These are phyloP conservation scores for Diutina catenulata DNA, from an alignment of 1,139 yeast species.

Conservation along the genomic window DNA sequence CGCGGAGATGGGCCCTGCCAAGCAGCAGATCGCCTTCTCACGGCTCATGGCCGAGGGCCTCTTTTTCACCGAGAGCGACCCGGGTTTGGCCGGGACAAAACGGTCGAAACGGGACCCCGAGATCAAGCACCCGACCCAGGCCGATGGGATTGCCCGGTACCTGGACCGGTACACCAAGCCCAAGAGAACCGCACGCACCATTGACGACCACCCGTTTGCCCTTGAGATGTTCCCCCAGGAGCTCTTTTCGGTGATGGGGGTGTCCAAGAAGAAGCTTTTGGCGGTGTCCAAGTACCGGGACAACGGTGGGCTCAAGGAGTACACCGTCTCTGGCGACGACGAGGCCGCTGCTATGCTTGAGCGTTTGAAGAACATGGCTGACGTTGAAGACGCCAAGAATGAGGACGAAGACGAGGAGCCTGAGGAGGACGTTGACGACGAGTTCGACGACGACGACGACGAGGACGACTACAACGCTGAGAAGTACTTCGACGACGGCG, in stretches of 20 bases:
- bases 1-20: slow-evolving; percentile 48
- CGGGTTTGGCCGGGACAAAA: too few species aligned
- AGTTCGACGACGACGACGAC: slow-evolving; percentile 53
- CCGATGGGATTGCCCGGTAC: slow-evolving; percentile 59
- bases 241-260: slow-evolving; percentile 64
- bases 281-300: slow-evolving; percentile 31
- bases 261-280: slow-evolving; percentile 43
- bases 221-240: slow-evolving; percentile 70
- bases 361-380: slow-evolving; percentile 49
- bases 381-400: slow-evolving; percentile 35
- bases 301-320: slow-evolving; percentile 34
- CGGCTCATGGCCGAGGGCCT: slow-evolving; percentile 62
- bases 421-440: slow-evolving; percentile 35
- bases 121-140: slow-evolving; percentile 14
- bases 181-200: slow-evolving; percentile 63
- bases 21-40: slow-evolving; percentile 49
- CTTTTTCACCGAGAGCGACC: slow-evolving; percentile 59
- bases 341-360: slow-evolving; percentile 34
- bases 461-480: slow-evolving; percentile 53
- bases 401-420: slow-evolving; percentile 28
- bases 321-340: slow-evolving; percentile 16
- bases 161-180: slow-evolving; percentile 65
- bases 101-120: slow-evolving; percentile 14
- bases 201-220: slow-evolving; percentile 75
- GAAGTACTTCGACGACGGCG: slow-evolving; percentile 55